Conservation (phyloP, 495 filamentous ascomycete species). For the Aspergillus campestris region DNA sequence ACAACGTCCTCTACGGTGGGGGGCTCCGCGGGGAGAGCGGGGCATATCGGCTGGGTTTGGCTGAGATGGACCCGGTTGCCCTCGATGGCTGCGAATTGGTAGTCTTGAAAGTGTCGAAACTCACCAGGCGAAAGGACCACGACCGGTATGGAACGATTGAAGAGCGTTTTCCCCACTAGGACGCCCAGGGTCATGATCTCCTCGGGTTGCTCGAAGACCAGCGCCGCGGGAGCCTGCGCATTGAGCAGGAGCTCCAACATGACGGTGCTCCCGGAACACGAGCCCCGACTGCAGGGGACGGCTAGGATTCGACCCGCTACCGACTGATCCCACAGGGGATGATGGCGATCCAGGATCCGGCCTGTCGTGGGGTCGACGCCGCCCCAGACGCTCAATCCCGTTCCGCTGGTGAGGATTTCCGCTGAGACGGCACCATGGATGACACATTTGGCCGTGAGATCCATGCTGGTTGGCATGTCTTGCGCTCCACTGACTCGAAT, state of each 20-base stretch:
- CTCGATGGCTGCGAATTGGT: background rate
- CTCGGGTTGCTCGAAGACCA: slow-evolving; percentile 22
- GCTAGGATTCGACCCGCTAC: slow-evolving; percentile 16
- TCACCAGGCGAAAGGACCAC: slow-evolving; percentile 5
- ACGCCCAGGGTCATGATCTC: slow-evolving; percentile 23
- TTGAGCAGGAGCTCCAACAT: slow-evolving; percentile 24
- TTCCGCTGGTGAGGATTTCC: slow-evolving; percentile 7
- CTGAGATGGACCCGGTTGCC: background rate
- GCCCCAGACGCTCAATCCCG: slow-evolving; percentile 27
- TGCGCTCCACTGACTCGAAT: too few species aligned
- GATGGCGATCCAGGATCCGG: slow-evolving; percentile 22
- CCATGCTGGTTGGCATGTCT: too few species aligned
- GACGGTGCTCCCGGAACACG: slow-evolving; percentile 23
- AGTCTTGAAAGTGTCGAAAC: slow-evolving; percentile 1
- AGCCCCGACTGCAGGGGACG: slow-evolving; percentile 22
- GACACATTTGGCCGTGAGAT: too few species aligned
- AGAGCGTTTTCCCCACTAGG: slow-evolving; percentile 20
- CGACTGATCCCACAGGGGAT: slow-evolving; percentile 16
- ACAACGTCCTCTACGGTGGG: background rate
- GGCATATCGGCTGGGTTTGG: background rate
- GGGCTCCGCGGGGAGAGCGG: background rate
- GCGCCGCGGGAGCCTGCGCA: slow-evolving; percentile 8
- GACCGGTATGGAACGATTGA: slow-evolving; percentile 19
- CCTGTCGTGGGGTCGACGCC: slow-evolving; percentile 19
- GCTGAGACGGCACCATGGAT: too few species aligned